Percentiles rank a stretch among this genome's conserved stretches.
These are phyloP conservation scores for Begonia fuchsioides DNA, from an alignment of 306 rosid genomes.

Conservation along the genomic window DNA sequence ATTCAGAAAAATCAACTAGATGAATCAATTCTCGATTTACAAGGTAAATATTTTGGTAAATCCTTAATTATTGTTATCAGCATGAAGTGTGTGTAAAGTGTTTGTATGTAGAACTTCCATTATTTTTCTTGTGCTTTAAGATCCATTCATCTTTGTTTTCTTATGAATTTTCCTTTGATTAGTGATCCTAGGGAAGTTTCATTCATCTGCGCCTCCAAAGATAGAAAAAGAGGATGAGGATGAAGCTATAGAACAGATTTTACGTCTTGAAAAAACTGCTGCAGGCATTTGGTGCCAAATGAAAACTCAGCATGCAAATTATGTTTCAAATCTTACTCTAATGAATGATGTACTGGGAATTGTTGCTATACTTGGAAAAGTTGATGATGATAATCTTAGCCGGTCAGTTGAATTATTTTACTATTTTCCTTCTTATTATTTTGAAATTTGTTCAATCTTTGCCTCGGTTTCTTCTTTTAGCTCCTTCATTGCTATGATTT, in stretches of 20 bases:
- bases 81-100: slow-evolving; percentile 1
- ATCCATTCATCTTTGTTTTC: slow-evolving; percentile 5
- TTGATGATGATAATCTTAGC: slow-evolving; percentile 54
- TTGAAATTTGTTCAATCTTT: background rate
- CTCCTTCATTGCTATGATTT: background rate
- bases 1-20: slow-evolving; percentile 48
- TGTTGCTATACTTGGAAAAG: slow-evolving; percentile 70
- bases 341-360: slow-evolving; percentile 63
- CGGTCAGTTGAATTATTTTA: slow-evolving; percentile 22
- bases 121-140: slow-evolving; percentile 2
- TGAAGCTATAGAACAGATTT: slow-evolving; percentile 43
- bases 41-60: slow-evolving; percentile 35
- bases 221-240: slow-evolving; percentile 29
- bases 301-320: slow-evolving; percentile 26
- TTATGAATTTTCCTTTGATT: slow-evolving; percentile 16
- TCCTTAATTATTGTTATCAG: background rate
- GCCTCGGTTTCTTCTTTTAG: background rate
- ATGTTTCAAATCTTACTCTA: slow-evolving; percentile 27
- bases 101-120: background rate
- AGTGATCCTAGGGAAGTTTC: slow-evolving; percentile 36
- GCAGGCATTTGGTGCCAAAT: slow-evolving; percentile 52
- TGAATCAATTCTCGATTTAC: slow-evolving; percentile 52
- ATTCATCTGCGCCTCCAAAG: slow-evolving; percentile 25
- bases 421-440: background rate
- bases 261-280: slow-evolving; percentile 54